Evolutionary conservation across 1,139 yeast genomes (phyloP), one percentile per base, ranked within the genome.

Genomic region (Hansenula sp.): DNA sequence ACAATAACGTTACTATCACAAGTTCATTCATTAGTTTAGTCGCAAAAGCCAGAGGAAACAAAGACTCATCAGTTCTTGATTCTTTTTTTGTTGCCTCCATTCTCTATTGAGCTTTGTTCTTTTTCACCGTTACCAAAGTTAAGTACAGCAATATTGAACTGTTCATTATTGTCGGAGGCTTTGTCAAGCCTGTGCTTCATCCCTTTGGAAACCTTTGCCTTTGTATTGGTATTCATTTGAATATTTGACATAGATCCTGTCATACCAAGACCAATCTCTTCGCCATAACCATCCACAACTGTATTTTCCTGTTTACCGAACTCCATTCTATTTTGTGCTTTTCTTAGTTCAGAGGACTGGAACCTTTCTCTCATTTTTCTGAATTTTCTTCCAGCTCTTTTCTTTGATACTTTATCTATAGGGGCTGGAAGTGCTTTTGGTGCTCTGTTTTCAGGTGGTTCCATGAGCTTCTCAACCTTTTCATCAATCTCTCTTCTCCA

Each of bases 351-450:
- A 0, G 96, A 84, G 74, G 85, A 76, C 57, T 83, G 83, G 65
- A 84, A 83, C 57, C 86, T 79, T 59, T 90, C 89, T 60, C 86
- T 88, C 70, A 81, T 77, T 63, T 89, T 89, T 41, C 96, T 71
- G 51, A 85, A 74, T 47, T 91, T 70, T 51, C 81, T 70, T 1
- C 99, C 99, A 2, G 96, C 98, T 55, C 99, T 73, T 54, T 84
- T 85, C 64, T 87, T 87, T 5, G 93, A 81, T 40, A 82, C 79
- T 45, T 73, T 75, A 47, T 91, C 97, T 34, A 77, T 72, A 0
- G 99, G 99, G 1, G 82, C 72, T 0, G 97, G 94, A 39, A 93
- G 67, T 0, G 98, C 96, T 54, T 87, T 89, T 5, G 78, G 74
- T 0, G 76, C 79, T 17, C 72, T 68, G 25, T 74, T 74, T 29